A percentile compares a stretch with the other conserved stretches of the same genome.
Conservation (phyloP, 768 basidiomycete species). For the Tricholoma sp. region DNA sequence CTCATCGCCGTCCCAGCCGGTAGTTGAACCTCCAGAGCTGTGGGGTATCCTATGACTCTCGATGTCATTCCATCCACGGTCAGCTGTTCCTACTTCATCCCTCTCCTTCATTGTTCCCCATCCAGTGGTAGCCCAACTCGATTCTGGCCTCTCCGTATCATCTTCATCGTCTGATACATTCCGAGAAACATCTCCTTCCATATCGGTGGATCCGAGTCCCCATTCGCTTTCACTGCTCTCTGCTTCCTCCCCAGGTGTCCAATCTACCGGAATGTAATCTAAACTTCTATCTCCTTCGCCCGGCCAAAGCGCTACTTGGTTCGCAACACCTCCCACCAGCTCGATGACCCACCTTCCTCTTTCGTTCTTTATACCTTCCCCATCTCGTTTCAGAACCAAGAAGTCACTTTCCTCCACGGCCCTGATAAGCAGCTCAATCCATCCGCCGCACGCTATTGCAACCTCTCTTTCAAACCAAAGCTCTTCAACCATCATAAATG, state of each 20-base stretch:
- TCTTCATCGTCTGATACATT: constrained; percentile 33
- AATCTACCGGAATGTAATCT: constrained; percentile 39
- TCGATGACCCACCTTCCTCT: constrained; percentile 39
- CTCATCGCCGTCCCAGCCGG: constrained; percentile 43
- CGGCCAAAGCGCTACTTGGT: constrained; percentile 24
- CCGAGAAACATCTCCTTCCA: constrained; percentile 39
- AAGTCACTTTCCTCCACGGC: constrained; percentile 40
- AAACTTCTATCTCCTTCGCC: constrained; percentile 27
- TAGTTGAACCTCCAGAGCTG: constrained; percentile 29
- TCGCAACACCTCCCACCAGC: constrained; percentile 32
- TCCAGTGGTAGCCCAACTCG: constrained; percentile 11
- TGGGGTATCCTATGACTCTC: constrained; percentile 10
- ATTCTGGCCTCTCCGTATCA: constrained; percentile 15
- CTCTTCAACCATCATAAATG: constrained; percentile 43
- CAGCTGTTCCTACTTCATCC: constrained; percentile 1
- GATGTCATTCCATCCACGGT: constrained; percentile 2
- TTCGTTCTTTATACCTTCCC: constrained; percentile 25
- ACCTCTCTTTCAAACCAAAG: constrained; percentile 48
- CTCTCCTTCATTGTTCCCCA: constrained; percentile 1
- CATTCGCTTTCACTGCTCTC: constrained; percentile 23
- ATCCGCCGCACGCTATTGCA: constrained; percentile 49
- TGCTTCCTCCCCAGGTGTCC: constrained; percentile 37
- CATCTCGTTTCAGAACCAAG: constrained; percentile 33
- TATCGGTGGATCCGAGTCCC: constrained; percentile 26
- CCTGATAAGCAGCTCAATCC: constrained; percentile 49